Base-by-base conservation (phyloP, 179 eudicot species). In the Beta lomatogona region DNA sequence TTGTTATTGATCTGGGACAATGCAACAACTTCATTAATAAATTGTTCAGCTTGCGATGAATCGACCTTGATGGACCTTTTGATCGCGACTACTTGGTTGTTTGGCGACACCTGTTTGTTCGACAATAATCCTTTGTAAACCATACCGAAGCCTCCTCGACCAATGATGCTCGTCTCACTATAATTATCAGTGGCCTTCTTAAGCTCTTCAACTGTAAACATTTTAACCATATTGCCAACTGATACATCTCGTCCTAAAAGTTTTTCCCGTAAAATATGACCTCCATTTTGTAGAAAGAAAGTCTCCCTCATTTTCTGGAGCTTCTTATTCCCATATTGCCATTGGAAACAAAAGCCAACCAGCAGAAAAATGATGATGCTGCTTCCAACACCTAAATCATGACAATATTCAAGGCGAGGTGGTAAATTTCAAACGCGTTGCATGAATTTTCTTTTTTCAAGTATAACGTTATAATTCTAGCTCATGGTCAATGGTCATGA, bases 61-160 rank as follows among this genome's bases (percentile, higher is more conserved):
- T 68, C 11, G 0, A 68, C 53, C n/a, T 68, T 68, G 52, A 68
- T 3, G 4, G 73, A 68, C 73, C 3, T 68, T 44, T 68, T 68
- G 4, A 68, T 68, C 5, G 73, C 73, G 5, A 68, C 73, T 7
- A 18, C 13, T 68, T 68, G 73, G 22, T 21, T 48, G 57, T 71
- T 21, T 71, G 70, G 41, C 4, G 59, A 55, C 4, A 55, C 18
- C 15, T 55, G 19, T 55, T 55, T 55, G 59, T 11, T 55, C 18
- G 44, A 31, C 3, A 71, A 13, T 46, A n/a, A 3, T 45, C 55
- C 74, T 48, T 71, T 71, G 28, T n/a, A 46, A 71, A 71, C 74
- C 74, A 45, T 68, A 4, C 73, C 73, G 44, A 68, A 68, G 13
- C 73, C 73, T 68, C 73, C 73, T 44, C 52, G 73, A 19, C 74